Percentiles rank a stretch among this genome's conserved stretches.
Conservation (phyloP, 768 basidiomycete genomes). For the Mycena sanguinolenta region DNA sequence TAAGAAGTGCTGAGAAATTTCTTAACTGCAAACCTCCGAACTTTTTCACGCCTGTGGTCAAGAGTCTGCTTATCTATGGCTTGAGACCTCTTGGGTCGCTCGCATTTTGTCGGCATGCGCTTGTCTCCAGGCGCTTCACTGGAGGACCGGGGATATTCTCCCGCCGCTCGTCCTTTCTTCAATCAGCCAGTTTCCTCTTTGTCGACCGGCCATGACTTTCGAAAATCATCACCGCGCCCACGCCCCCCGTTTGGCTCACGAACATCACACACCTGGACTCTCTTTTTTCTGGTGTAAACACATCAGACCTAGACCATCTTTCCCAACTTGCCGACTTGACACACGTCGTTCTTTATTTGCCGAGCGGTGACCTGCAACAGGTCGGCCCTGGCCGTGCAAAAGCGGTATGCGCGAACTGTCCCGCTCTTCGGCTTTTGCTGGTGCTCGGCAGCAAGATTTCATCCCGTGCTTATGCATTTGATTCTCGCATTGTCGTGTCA, state of each 20-base stretch:
- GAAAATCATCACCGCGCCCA: background rate
- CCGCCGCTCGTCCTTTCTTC: background rate
- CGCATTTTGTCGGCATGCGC: constrained; percentile 11
- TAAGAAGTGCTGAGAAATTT: background rate
- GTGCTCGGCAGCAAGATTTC: too few species aligned
- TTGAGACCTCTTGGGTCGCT: background rate
- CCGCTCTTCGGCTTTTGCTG: constrained; percentile 2
- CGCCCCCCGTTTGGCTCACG: too few species aligned
- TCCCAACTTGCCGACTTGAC: constrained; percentile 11
- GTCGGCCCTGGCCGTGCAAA: background rate
- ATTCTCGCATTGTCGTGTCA: background rate
- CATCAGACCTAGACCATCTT: background rate
- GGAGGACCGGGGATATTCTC: background rate
- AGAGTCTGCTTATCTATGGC: background rate
- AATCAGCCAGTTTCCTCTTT: constrained; percentile 1
- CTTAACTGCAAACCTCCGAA: constrained; percentile 1
- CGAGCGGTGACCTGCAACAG: too few species aligned
- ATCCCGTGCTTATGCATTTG: background rate
- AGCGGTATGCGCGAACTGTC: background rate
- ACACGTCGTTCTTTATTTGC: constrained; percentile 16
- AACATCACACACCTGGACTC: too few species aligned
- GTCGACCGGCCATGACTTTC: background rate
- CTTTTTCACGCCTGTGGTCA: constrained; percentile 9
- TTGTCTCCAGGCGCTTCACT: background rate
- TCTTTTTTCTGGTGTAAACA: too few species aligned